Percentiles rank a stretch among this genome's conserved stretches.
Evolutionary conservation across 1,284 basidiomycete species (phyloP).

Genomic region (Irpex rosettiformis): DNA sequence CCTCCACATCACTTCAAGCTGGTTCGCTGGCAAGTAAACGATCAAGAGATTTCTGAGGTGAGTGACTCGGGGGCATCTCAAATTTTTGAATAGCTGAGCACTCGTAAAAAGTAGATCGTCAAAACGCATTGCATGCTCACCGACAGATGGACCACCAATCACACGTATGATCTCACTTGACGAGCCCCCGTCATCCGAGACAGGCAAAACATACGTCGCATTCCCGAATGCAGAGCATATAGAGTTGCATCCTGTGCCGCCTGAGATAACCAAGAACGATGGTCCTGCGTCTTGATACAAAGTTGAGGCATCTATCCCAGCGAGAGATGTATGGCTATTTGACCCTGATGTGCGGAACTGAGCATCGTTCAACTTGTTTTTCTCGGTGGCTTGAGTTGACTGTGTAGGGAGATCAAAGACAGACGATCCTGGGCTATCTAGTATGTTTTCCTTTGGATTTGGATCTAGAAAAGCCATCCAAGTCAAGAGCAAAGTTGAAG

Average conservation of each 20-base stretch:
- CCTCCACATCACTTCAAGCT: too few relatives aligned
- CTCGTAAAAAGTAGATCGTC: too few relatives aligned
- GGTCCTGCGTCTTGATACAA: slow-evolving; percentile 17
- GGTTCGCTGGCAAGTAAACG: too few relatives aligned
- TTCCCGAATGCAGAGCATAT: slow-evolving; percentile 72
- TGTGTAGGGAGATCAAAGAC: slow-evolving; percentile 64
- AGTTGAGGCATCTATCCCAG: background rate
- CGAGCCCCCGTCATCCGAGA: slow-evolving; percentile 85
- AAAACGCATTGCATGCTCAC: too few relatives aligned
- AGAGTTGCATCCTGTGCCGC: slow-evolving; percentile 81
- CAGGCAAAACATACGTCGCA: slow-evolving; percentile 74
- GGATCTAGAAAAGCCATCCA: background rate
- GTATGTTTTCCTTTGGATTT: background rate
- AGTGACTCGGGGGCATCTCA: too few relatives aligned
- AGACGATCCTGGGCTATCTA: slow-evolving; percentile 54
- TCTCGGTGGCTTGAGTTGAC: background rate
- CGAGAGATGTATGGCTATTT: background rate
- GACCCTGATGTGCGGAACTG: background rate
- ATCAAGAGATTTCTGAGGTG: too few relatives aligned
- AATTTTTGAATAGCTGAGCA: too few relatives aligned
- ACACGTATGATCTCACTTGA: slow-evolving; percentile 85
- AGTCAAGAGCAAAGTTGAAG: background rate
- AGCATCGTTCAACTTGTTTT: background rate
- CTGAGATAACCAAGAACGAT: slow-evolving; percentile 69
- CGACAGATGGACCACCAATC: slow-evolving; percentile 78